Evolutionary conservation across 352 stramenopile species (phyloP).

Genomic region (Phytophthora tentaculata): DNA sequence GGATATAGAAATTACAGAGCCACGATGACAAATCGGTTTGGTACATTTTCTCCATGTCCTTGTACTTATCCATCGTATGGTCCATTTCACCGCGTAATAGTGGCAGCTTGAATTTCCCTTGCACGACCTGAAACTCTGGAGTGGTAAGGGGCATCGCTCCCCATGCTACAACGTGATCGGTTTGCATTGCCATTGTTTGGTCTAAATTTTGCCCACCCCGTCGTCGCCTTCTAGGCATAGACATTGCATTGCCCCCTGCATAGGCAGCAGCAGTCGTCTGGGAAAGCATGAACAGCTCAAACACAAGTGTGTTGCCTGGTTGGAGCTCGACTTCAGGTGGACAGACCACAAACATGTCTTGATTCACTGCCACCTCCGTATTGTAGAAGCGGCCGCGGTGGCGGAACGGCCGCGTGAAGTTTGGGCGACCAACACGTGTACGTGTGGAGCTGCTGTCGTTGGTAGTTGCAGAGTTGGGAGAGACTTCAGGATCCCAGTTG

Average conservation of each 20-base stretch:
- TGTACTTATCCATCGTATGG: conserved; percentile 76
- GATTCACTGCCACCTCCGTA: conserved; percentile 76
- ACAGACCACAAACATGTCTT: conserved; percentile 84
- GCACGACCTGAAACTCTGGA: conserved; percentile 59
- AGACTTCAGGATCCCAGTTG: conserved; percentile 58
- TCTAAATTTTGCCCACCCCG: conserved; percentile 25
- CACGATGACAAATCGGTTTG: conserved; percentile 77
- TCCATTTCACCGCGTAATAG: conserved; percentile 87
- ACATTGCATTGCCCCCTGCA: conserved; percentile 4
- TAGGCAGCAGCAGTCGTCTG: conserved; percentile 13
- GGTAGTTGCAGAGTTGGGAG: conserved; percentile 4
- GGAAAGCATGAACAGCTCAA: conserved; percentile 57
- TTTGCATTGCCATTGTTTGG: conserved; percentile 21
- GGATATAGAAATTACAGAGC: conserved; percentile 92
- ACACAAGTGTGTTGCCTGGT: conserved; percentile 62
- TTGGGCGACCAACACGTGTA: conserved; percentile 34
- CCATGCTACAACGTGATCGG: conserved; percentile 87
- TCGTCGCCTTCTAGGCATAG: conserved; percentile 15
- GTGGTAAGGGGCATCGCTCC: conserved; percentile 78
- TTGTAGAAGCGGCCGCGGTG: conserved; percentile 89
- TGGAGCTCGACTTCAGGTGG: conserved; percentile 63
- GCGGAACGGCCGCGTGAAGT: conserved; percentile 75
- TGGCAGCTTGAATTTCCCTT: conserved; percentile 87
- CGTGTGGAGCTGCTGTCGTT: conserved; percentile 2
- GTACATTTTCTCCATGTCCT: conserved; percentile 75